These are phyloP conservation scores for Gnomoniopsis sp. DNA, from an alignment of 2,329 filamentous ascomycete species.

Conservation along the genomic window DNA sequence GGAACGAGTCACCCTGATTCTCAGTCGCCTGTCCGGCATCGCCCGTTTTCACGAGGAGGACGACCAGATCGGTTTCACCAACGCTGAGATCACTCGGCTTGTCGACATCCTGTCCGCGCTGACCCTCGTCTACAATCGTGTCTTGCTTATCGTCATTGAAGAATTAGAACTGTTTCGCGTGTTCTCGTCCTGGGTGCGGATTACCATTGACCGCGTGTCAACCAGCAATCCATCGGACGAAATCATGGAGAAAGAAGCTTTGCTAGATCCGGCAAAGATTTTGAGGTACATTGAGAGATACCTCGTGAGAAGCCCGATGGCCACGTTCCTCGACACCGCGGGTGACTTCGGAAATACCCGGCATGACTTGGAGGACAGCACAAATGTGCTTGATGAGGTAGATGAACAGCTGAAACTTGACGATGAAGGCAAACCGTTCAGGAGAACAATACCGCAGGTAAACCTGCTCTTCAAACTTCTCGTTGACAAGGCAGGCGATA, in stretches of 20 bases:
- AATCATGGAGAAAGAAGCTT: conserved; percentile 71
- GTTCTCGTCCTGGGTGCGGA: conserved; percentile 81
- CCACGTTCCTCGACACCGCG: conserved; percentile 52
- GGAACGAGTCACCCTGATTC: conserved; percentile 75
- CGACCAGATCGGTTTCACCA: conserved; percentile 64
- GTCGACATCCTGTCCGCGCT: conserved; percentile 72
- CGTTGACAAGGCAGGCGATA: conserved; percentile 51
- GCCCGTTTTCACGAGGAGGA: conserved; percentile 72
- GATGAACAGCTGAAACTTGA: conserved; percentile 46
- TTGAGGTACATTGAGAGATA: conserved; percentile 74
- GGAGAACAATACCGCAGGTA: conserved; percentile 56
- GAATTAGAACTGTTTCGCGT: conserved; percentile 74
- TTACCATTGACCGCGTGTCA: conserved; percentile 75
- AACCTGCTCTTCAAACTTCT: conserved; percentile 61
- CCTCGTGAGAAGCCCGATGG: conserved; percentile 63
- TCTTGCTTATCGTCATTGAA: conserved; percentile 67
- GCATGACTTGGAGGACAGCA: conserved; percentile 36
- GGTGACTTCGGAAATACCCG: not conserved
- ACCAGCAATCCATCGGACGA: conserved; percentile 66
- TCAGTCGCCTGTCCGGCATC: conserved; percentile 79
- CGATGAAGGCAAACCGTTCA: conserved; percentile 41
- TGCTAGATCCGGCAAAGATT: conserved; percentile 69
- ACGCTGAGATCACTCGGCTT: conserved; percentile 58
- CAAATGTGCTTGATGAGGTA: conserved; percentile 45
- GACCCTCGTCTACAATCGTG: conserved; percentile 70